Evolutionary conservation across 75 land plant species (phyloP).

Genomic region (Selaginella tamariscina): DNA sequence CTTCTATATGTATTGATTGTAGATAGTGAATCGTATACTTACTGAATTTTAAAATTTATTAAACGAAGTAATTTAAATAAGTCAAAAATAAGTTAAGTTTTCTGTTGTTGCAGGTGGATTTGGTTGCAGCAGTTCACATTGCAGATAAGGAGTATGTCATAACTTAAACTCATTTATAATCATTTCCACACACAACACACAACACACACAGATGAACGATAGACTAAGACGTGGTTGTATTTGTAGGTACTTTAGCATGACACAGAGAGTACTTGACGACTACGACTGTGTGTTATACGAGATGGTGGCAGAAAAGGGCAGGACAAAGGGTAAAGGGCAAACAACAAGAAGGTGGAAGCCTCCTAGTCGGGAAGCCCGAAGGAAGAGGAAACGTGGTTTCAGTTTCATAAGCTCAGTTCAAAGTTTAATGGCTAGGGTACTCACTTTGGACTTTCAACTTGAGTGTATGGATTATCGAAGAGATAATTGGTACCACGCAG

Average conservation of each 20-base stretch:
- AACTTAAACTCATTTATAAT: too few relatives aligned
- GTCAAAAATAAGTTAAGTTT: not conserved
- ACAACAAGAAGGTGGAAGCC: conserved; percentile 40
- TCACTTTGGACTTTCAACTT: conserved; percentile 74
- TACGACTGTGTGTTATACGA: conserved; percentile 95
- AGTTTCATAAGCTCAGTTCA: conserved; percentile 64
- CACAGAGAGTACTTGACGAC: conserved; percentile 48
- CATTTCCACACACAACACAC: too few relatives aligned
- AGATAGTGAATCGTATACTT: not conserved
- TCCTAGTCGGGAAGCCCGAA: conserved; percentile 41
- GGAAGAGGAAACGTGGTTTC: conserved; percentile 38
- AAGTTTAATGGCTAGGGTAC: conserved; percentile 51
- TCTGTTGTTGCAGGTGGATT: conserved; percentile 57
- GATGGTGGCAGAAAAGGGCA: conserved; percentile 89
- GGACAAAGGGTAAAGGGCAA: conserved; percentile 21
- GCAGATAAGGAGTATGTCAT: conserved; percentile 78
- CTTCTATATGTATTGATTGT: not conserved
- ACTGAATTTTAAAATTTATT: not conserved
- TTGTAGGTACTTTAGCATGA: conserved; percentile 72
- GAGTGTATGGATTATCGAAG: conserved; percentile 82
- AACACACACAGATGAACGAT: too few relatives aligned
- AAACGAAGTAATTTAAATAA: too few relatives aligned
- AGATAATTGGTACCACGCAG: conserved; percentile 91
- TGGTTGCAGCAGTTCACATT: conserved; percentile 90
- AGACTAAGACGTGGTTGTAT: too few relatives aligned